Evolutionary conservation across 768 basidiomycete genomes (phyloP).

Genomic region (Mycena rebaudengoi): DNA sequence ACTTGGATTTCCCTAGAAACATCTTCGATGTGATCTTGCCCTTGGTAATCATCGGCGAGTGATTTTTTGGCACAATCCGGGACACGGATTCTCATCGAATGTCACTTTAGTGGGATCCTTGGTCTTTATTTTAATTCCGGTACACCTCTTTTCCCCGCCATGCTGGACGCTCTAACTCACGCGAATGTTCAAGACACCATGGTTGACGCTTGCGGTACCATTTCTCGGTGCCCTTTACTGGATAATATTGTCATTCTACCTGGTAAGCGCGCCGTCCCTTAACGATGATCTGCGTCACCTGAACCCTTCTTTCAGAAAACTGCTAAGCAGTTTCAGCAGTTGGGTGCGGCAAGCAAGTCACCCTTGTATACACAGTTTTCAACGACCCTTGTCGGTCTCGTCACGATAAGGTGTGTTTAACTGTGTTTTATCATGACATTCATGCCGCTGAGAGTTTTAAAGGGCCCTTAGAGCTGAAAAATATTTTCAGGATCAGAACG

Average conservation of each 20-base stretch:
- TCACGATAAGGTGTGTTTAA: conserved; percentile 3
- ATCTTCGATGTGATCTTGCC: neutral
- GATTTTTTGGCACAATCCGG: too few relatives aligned
- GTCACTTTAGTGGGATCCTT: neutral
- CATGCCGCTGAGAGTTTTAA: neutral
- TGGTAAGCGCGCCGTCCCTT: neutral
- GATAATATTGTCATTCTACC: conserved; percentile 13
- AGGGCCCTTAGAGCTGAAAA: conserved; percentile 4
- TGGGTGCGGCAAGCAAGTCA: conserved; percentile 13
- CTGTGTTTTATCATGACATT: neutral
- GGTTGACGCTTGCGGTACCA: conserved; percentile 2
- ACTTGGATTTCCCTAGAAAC: conserved; percentile 3
- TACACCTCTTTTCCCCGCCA: neutral
- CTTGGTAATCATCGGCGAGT: neutral
- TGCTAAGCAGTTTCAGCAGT: conserved; percentile 17
- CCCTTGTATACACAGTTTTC: conserved; percentile 20
- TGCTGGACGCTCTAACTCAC: too few relatives aligned
- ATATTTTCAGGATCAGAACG: conserved; percentile 4
- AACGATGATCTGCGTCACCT: neutral
- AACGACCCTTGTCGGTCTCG: conserved; percentile 14
- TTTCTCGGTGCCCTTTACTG: conserved; percentile 8
- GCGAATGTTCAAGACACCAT: conserved; percentile 3
- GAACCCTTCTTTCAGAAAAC: neutral
- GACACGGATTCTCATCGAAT: too few relatives aligned
- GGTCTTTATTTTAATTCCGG: conserved; percentile 10